Conservation (phyloP, 345 rosid species). For the Cardiospermum halicacabum region DNA sequence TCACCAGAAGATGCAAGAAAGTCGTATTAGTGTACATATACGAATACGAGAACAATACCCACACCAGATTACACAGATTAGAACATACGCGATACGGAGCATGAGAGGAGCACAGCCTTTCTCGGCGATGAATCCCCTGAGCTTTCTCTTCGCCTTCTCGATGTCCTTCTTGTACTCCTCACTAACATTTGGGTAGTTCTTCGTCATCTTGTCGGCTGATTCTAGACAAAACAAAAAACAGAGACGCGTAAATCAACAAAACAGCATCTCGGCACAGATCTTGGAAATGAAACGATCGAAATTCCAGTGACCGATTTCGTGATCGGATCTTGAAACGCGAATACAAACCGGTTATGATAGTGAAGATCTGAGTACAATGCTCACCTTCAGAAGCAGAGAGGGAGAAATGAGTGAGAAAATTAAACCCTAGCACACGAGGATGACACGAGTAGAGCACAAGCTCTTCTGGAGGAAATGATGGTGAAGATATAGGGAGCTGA, state of each 20-base stretch:
- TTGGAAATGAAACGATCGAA: background rate
- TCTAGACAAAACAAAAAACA: background rate
- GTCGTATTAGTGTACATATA: background rate
- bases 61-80: background rate
- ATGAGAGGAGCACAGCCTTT: constrained; percentile 93
- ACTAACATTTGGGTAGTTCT: constrained; percentile 78
- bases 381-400: constrained; percentile 11
- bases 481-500: constrained; percentile 19
- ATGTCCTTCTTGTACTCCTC: constrained; percentile 73
- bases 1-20: constrained; percentile 2
- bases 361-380: background rate
- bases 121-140: constrained; percentile 81
- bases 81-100: constrained; percentile 80
- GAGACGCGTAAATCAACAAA: background rate
- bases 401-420: background rate
- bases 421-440: constrained; percentile 14
- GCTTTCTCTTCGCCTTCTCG: constrained; percentile 79
- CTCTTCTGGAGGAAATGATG: background rate
- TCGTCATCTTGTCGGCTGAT: constrained; percentile 47
- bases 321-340: background rate
- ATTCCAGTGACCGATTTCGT: background rate
- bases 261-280: background rate
- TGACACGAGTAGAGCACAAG: constrained; percentile 55
- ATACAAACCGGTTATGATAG: background rate
- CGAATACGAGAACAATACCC: background rate